A percentile compares a stretch with the other conserved stretches of the same genome.
Evolutionary conservation across 2,329 filamentous ascomycete species (phyloP).

Genomic region (Didymella lethalis): DNA sequence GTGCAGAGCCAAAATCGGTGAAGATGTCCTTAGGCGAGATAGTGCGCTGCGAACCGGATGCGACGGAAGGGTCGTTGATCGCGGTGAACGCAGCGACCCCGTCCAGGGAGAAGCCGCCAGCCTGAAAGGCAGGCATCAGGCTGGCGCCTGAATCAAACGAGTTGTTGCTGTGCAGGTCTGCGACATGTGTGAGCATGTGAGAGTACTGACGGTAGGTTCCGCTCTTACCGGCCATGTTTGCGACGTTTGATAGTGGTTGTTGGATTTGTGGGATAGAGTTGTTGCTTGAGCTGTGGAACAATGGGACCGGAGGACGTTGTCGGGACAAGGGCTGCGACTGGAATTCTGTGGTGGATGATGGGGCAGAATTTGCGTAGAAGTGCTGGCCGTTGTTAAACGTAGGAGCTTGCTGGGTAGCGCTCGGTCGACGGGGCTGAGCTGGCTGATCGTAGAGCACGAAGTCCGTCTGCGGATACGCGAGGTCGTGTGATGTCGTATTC

Average conservation of each 20-base stretch:
- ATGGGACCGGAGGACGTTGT: constrained; percentile 73
- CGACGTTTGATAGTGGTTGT: constrained; percentile 34
- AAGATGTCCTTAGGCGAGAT: constrained; percentile 86
- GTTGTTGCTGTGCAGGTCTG: constrained; percentile 51
- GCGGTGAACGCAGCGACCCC: constrained; percentile 52
- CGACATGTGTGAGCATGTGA: constrained; percentile 40
- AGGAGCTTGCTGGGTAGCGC: constrained; percentile 62
- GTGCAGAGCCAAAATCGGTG: constrained; percentile 76
- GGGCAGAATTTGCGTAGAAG: constrained; percentile 73
- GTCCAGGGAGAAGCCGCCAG: constrained; percentile 42
- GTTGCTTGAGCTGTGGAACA: constrained; percentile 69
- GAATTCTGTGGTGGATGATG: constrained; percentile 66
- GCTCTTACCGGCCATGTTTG: constrained; percentile 51
- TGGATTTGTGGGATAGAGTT: constrained; percentile 56
- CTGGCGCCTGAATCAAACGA: constrained; percentile 58
- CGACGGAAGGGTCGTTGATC: constrained; percentile 55
- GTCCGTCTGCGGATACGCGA: constrained; percentile 68
- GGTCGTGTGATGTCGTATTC: constrained; percentile 52
- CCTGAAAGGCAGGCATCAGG: constrained; percentile 55
- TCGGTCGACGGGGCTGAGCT: constrained; percentile 57
- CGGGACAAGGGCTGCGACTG: constrained; percentile 62
- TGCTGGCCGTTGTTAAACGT: constrained; percentile 67
- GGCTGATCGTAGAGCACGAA: constrained; percentile 76
- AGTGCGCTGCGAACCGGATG: constrained; percentile 60
- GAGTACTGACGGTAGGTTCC: constrained; percentile 21